These are phyloP conservation scores for Colletotrichum paranaense DNA, from an alignment of 2,329 filamentous ascomycete genomes.

Conservation along the genomic window DNA sequence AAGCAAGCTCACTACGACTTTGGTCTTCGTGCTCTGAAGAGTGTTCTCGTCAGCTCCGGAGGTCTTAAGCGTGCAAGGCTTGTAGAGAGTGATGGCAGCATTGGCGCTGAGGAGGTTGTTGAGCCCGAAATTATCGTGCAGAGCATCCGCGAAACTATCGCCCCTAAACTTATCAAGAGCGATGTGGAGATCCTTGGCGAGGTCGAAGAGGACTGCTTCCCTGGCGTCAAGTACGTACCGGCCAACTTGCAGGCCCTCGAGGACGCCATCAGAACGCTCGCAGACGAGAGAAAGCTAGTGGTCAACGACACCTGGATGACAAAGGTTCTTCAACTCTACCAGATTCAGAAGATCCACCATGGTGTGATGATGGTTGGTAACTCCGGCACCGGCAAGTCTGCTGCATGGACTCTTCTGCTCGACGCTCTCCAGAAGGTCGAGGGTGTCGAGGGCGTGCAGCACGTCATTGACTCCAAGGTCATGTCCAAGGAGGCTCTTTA, in stretches of 20 bases:
- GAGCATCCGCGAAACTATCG: constrained; percentile 97
- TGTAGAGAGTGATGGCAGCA: constrained; percentile 62
- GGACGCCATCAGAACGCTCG: constrained; percentile 83
- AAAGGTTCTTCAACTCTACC: constrained; percentile 95
- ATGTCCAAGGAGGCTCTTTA: constrained; percentile 99
- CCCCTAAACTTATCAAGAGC: constrained; percentile 92
- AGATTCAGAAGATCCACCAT: constrained; percentile 97
- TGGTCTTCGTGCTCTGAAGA: constrained; percentile 96
- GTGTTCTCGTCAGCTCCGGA: constrained; percentile 97
- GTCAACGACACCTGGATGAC: constrained; percentile 97
- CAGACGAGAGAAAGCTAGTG: constrained; percentile 86
- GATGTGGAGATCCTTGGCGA: constrained; percentile 90
- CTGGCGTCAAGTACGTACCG: constrained; percentile 91
- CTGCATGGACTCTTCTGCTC: constrained; percentile 91
- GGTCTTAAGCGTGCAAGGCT: constrained; percentile 91
- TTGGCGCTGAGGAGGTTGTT: constrained; percentile 77
- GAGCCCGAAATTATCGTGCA: constrained; percentile 99
- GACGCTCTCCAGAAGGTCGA: constrained; percentile 93
- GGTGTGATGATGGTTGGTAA: constrained; percentile 99
- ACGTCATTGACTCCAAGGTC: constrained; percentile 99
- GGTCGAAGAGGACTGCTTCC: constrained; percentile 89
- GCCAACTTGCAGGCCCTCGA: constrained; percentile 86
- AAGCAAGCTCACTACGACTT: constrained; percentile 99
- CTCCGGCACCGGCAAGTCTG: constrained; percentile 97
- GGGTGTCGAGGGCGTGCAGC: constrained; percentile 90